Base-by-base conservation (phyloP, 495 filamentous ascomycete genomes). In the Hypoxylon subgilvum region DNA sequence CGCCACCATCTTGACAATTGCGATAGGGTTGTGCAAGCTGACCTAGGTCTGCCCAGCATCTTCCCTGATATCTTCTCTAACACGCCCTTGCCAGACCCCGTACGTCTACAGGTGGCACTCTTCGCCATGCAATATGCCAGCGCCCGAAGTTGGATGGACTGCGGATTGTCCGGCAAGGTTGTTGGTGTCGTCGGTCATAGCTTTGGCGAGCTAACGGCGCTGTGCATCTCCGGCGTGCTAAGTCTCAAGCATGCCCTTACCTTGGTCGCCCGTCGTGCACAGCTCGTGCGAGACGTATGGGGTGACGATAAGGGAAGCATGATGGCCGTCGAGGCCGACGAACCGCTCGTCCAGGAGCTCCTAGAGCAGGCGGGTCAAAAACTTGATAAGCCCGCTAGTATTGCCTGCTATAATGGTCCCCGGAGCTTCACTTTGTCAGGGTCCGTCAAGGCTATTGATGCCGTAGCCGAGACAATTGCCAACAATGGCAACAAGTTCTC, bases 321-420 rank as follows among this genome's bases (percentile, higher is more conserved):
- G 77, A 56, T 78, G 9, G 72, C 75, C 0, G 48, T 82, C 0
- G 23, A 82, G 32, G 72, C 63, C 0, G 72, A 75, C 22, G n/a
- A 56, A 2, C 21, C 38, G 2, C 22, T 48, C 0, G 52, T 78
- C 0, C 8, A 70, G 14, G 27, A 62, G 14, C 34, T 72, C 1
- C 17, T 73, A 2, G 25, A 27, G 6, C 56, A 69, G 21, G 4
- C 43, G 8, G 54, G 39, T n/a, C 46, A 55, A 44, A 31, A 34
- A 2, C 39, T 39, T 1, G 47, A 18, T 7, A n/a, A 2, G 2
- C 47, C 56, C 6, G 65, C 68, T 4, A 69, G 63, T 1, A 78
- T 82, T 61, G 79, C 79, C 0, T 83, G 80, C 56, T 76, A 70
- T 56, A 82, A 80, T 43, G 71, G 74, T 0, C 70, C 73, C 2